Evolutionary conservation across 352 stramenopile genomes (phyloP).

Genomic region (Ochromonadaceae sp.): DNA sequence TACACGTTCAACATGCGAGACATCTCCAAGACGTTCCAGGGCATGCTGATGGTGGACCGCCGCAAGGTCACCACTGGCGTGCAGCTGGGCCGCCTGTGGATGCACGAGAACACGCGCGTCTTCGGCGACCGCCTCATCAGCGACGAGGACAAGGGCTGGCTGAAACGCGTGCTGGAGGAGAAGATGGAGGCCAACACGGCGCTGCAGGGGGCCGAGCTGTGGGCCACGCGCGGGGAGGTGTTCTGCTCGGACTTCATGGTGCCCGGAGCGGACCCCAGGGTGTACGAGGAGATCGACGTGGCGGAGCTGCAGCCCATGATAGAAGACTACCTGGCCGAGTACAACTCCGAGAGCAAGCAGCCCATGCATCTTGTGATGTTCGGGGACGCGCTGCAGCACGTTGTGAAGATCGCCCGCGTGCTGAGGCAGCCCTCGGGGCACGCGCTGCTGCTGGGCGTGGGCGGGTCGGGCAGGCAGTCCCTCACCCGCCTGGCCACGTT

Average conservation of each 20-base stretch:
- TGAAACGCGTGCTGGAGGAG: slow-evolving; percentile 50
- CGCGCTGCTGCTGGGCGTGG: slow-evolving; percentile 64
- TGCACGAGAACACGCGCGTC: slow-evolving; percentile 78
- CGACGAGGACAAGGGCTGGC: slow-evolving; percentile 69
- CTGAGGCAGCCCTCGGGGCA: slow-evolving; percentile 71
- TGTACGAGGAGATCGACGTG: slow-evolving; percentile 78
- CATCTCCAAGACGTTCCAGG: slow-evolving; percentile 78
- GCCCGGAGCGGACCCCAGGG: slow-evolving; percentile 58
- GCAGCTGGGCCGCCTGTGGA: slow-evolving; percentile 63
- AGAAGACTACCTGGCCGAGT: slow-evolving; percentile 70
- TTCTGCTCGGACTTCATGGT: slow-evolving; percentile 83
- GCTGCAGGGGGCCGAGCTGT: slow-evolving; percentile 51
- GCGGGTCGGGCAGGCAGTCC: slow-evolving; percentile 73
- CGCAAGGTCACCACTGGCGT: slow-evolving; percentile 43
- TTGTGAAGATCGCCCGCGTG: slow-evolving; percentile 74
- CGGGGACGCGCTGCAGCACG: slow-evolving; percentile 77
- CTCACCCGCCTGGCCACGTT: slow-evolving; percentile 70
- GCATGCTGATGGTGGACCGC: slow-evolving; percentile 62
- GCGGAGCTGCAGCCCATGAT: slow-evolving; percentile 56
- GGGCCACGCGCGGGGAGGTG: slow-evolving; percentile 38
- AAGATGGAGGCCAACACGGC: slow-evolving; percentile 52
- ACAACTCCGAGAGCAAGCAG: slow-evolving; percentile 74
- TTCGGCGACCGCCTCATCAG: slow-evolving; percentile 85
- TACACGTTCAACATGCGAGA: slow-evolving; percentile 89
- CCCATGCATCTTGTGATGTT: slow-evolving; percentile 89